phyloP scores from a whole-genome alignment of 2,329 filamentous ascomycete genomes.

The Beauveria sp. region DNA sequence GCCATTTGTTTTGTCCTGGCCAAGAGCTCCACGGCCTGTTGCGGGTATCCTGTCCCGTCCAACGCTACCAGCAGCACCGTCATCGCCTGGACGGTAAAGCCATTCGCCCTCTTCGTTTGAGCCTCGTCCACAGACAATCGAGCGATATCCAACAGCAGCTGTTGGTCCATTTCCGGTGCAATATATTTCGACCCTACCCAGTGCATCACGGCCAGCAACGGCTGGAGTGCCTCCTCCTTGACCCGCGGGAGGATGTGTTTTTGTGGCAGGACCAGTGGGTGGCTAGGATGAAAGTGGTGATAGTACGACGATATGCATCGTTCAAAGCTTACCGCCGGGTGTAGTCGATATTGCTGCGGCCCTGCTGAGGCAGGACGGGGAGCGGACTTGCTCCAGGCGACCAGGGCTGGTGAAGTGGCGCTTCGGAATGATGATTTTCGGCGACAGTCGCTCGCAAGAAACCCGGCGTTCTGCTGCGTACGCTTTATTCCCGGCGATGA shows the following conservation, averaged over 20 bases:
- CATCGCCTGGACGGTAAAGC: slow-evolving; percentile 2
- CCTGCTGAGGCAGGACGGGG: background rate
- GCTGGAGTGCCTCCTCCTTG: background rate
- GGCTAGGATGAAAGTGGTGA: slow-evolving; percentile 2
- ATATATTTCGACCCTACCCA: slow-evolving; percentile 4
- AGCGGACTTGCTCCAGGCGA: background rate
- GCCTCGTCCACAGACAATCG: background rate
- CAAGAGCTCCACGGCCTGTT: background rate
- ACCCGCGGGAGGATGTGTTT: background rate
- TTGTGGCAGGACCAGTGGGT: background rate
- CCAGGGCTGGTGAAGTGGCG: background rate
- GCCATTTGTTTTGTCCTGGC: background rate
- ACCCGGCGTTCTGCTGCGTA: background rate
- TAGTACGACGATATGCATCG: slow-evolving; percentile 5
- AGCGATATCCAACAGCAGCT: background rate
- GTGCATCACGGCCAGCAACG: slow-evolving; percentile 1
- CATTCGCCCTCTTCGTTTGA: background rate
- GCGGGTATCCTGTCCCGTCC: background rate
- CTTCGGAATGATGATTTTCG: background rate
- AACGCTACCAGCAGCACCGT: background rate
- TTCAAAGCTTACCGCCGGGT: background rate
- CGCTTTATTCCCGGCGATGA: background rate
- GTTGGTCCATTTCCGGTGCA: background rate
- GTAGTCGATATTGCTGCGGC: background rate
- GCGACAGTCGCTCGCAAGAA: background rate